Percentiles rank a stretch among this genome's conserved stretches.
phyloP scores from a whole-genome alignment of 2,329 filamentous ascomycete species.

The Tetracladium maxilliforme region DNA sequence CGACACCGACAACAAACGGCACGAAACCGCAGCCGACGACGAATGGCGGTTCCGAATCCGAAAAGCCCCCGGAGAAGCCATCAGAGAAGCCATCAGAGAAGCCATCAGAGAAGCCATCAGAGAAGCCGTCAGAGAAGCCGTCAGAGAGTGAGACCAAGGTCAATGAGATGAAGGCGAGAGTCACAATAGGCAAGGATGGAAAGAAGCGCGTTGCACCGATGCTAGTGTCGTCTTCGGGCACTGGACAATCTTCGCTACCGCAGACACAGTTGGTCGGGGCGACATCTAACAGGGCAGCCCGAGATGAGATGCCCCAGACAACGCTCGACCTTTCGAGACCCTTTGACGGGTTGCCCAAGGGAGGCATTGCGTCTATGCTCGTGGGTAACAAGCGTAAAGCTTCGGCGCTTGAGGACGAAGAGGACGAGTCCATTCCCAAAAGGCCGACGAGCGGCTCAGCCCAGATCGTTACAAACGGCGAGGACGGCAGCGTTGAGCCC shows the following conservation, averaged over 20 bases:
- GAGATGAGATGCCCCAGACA: constrained; percentile 64
- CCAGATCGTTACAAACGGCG: constrained; percentile 60
- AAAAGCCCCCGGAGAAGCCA: constrained; percentile 2
- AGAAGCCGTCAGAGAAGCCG: constrained; percentile 36
- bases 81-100: no score
- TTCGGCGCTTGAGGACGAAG: constrained; percentile 57
- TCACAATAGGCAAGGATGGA: constrained; percentile 90
- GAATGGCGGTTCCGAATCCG: neutral
- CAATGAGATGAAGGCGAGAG: constrained; percentile 70
- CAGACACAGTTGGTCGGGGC: constrained; percentile 78
- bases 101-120: no score
- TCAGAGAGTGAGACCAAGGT: constrained; percentile 41
- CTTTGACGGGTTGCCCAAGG: constrained; percentile 82
- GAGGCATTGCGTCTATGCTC: constrained; percentile 71
- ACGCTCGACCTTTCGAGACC: constrained; percentile 85
- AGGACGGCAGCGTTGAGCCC: constrained; percentile 65
- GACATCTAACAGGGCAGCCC: constrained; percentile 47
- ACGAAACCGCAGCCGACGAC: constrained; percentile 3
- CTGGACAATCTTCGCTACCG: constrained; percentile 74
- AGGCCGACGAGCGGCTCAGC: constrained; percentile 52
- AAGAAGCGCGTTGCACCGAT: constrained; percentile 92
- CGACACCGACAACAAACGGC: constrained; percentile 9
- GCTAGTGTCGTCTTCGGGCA: constrained; percentile 78
- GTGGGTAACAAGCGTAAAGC: constrained; percentile 89
- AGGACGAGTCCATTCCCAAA: constrained; percentile 49